These are phyloP conservation scores for Fennellomyces sp. DNA, from an alignment of 371 early-diverging fungal species.

Conservation along the genomic window DNA sequence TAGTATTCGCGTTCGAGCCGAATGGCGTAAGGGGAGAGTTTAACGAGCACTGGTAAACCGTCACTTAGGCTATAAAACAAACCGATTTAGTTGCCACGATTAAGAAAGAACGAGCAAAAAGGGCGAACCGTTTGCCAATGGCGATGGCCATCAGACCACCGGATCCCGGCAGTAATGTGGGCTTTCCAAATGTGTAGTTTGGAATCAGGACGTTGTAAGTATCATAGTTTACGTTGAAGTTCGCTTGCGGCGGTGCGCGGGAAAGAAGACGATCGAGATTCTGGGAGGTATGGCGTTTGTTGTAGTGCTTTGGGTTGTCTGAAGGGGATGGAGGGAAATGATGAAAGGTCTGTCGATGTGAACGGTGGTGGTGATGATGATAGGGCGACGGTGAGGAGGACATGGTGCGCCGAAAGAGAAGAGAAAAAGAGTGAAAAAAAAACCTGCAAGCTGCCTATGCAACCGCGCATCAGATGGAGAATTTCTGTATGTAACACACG, in stretches of 20 bases:
- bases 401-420: neutral
- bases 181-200: slow-evolving; percentile 39
- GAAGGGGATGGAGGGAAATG: neutral
- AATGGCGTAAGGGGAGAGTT: slow-evolving; percentile 41
- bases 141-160: slow-evolving; percentile 40
- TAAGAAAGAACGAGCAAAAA: neutral
- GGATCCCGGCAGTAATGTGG: slow-evolving; percentile 35
- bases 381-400: neutral
- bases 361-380: neutral
- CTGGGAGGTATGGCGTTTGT: neutral
- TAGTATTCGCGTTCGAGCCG: slow-evolving; percentile 47
- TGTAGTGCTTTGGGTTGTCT: neutral
- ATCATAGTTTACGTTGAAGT: slow-evolving; percentile 38
- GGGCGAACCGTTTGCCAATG: slow-evolving; percentile 39
- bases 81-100: neutral
- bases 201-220: slow-evolving; percentile 37
- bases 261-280: slow-evolving; percentile 17
- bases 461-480: too few relatives aligned
- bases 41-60: slow-evolving; percentile 31
- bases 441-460: too few relatives aligned
- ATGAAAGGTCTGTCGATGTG: neutral
- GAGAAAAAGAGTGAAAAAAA: neutral
- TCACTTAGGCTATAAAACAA: slow-evolving; percentile 22
- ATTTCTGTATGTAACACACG: neutral
- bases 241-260: slow-evolving; percentile 28